Conservation (phyloP, 1,284 basidiomycete species). For the Ceratobasidium papillatum region DNA sequence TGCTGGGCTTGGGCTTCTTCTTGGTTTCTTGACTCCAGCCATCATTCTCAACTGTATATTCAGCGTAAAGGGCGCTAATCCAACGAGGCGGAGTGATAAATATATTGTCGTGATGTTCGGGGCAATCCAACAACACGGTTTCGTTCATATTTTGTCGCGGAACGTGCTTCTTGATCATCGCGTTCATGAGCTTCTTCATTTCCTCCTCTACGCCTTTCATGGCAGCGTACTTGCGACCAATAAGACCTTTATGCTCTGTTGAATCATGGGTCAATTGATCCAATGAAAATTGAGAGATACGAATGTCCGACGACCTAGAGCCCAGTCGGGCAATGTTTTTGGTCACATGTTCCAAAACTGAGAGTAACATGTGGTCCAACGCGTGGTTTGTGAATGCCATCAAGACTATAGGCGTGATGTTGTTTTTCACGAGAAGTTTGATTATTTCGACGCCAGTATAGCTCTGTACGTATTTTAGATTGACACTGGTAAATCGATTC, state of each 20-base stretch:
- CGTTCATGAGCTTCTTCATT: constrained; percentile 59
- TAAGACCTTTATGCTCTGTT: constrained; percentile 55
- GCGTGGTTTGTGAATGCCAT: constrained; percentile 82
- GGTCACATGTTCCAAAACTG: constrained; percentile 57
- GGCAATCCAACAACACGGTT: constrained; percentile 56
- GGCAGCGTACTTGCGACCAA: constrained; percentile 51
- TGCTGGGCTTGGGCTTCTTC: background rate
- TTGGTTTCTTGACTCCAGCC: background rate
- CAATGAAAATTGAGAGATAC: constrained; percentile 64
- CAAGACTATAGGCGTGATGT: constrained; percentile 65
- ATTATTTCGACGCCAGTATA: constrained; percentile 73
- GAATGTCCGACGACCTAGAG: constrained; percentile 65
- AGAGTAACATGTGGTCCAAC: constrained; percentile 49
- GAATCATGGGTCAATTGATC: constrained; percentile 49
- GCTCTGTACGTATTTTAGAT: constrained; percentile 55
- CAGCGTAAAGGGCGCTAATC: constrained; percentile 50
- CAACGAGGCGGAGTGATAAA: constrained; percentile 54
- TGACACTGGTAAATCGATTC: background rate
- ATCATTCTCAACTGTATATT: constrained; percentile 18
- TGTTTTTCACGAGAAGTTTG: constrained; percentile 64
- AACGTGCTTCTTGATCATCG: constrained; percentile 54
- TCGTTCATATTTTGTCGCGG: constrained; percentile 55
- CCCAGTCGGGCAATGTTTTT: constrained; percentile 70
- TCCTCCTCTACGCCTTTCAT: constrained; percentile 59
- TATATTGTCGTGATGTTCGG: constrained; percentile 57